Conservation (phyloP, 1,284 basidiomycete species). For the Fomitopsis pinicola region DNA sequence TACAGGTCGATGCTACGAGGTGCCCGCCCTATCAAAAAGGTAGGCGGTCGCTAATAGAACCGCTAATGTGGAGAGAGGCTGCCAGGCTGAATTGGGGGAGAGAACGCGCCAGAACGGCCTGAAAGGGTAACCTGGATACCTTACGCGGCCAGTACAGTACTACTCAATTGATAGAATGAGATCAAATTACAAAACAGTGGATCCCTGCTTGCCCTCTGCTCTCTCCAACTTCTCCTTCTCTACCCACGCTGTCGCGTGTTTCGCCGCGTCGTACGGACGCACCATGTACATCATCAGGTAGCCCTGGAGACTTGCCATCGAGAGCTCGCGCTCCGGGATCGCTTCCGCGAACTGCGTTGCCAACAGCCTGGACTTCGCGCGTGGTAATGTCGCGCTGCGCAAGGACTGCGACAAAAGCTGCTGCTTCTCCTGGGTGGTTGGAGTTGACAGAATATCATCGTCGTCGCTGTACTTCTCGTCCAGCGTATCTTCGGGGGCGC, state of each 20-base stretch:
- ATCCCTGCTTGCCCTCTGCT: neutral
- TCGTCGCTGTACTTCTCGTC: neutral
- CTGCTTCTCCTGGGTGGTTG: neutral
- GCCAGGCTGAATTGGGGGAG: too few relatives aligned
- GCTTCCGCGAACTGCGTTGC: slow-evolving; percentile 53
- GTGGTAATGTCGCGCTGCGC: slow-evolving; percentile 31
- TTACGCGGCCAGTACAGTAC: too few relatives aligned
- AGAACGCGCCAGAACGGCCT: too few relatives aligned
- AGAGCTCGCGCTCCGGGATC: slow-evolving; percentile 61
- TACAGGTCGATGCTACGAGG: too few relatives aligned
- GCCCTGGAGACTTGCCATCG: slow-evolving; percentile 74
- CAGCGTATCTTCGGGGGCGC: neutral
- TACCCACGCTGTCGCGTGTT: slow-evolving; percentile 26
- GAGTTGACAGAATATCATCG: neutral
- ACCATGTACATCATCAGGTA: slow-evolving; percentile 71
- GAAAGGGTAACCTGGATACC: too few relatives aligned
- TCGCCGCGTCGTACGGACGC: slow-evolving; percentile 53
- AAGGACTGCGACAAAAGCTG: slow-evolving; percentile 21
- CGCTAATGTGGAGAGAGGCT: too few relatives aligned
- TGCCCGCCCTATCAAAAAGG: too few relatives aligned
- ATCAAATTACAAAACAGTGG: neutral
- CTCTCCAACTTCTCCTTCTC: slow-evolving; percentile 21
- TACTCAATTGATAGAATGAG: too few relatives aligned
- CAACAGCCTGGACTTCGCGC: slow-evolving; percentile 34
- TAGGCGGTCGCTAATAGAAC: too few relatives aligned